Conservation (phyloP, 768 basidiomycete genomes). For the Suillus paluster region DNA sequence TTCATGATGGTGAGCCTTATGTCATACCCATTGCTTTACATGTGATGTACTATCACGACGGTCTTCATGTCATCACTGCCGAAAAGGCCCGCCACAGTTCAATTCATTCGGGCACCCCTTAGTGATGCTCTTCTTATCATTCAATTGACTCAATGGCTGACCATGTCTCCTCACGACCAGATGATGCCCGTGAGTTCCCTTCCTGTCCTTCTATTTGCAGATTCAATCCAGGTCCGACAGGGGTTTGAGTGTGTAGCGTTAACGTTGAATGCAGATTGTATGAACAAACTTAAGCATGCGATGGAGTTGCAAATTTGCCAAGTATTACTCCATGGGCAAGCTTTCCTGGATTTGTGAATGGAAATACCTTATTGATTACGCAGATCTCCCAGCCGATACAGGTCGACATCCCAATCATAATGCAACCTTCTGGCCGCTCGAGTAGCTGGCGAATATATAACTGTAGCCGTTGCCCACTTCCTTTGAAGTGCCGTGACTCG, state of each 20-base stretch:
- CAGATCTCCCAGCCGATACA: neutral
- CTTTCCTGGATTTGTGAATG: too few species aligned
- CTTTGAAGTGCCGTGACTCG: neutral
- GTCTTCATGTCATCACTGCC: conserved; percentile 85
- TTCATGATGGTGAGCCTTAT: conserved; percentile 37
- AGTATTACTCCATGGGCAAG: too few species aligned
- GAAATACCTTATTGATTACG: neutral
- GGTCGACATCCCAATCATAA: too few species aligned
- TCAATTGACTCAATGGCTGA: conserved; percentile 8
- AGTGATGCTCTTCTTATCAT: conserved; percentile 50
- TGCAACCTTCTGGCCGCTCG: neutral
- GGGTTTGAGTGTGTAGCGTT: too few species aligned
- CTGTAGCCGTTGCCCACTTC: neutral
- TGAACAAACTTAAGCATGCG: too few species aligned
- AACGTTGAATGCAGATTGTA: too few species aligned
- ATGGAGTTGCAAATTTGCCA: too few species aligned
- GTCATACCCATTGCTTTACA: conserved; percentile 17
- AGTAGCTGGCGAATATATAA: neutral
- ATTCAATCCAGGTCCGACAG: too few species aligned
- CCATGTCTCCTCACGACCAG: neutral
- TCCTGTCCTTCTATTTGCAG: neutral
- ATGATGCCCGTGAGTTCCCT: neutral
- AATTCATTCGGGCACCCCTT: conserved; percentile 76
- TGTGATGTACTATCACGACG: conserved; percentile 88
- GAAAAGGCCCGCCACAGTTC: conserved; percentile 96